Evolutionary conservation across 495 filamentous ascomycete genomes (phyloP), one percentile per base, ranked within the genome.

Genomic region (Thermothielavioides terrestris): DNA sequence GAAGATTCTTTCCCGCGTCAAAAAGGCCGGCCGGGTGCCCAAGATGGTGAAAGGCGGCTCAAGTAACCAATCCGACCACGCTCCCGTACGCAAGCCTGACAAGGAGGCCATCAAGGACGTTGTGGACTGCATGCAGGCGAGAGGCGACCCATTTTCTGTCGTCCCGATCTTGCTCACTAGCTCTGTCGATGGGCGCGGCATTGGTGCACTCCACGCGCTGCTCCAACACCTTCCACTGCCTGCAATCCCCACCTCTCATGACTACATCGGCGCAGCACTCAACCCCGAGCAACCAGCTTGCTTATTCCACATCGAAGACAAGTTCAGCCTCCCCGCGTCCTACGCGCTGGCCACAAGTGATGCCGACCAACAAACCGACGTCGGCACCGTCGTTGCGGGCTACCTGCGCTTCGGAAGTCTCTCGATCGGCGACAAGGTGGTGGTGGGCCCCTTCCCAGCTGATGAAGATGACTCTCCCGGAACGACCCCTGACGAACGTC

Each of bases 131-230:
- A 71, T 81, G 7, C 58, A 65, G 4, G 55, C 67, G 18, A 68
- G 64, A 11, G 63, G 72, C 10, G 76, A 75, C 30, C 63, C 79
- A 36, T 58, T 69, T 17, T 67, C 68, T 3, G 68, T 78, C 35
- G 86, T 97, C 8, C 92, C 94, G 1, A 91, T 98, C 51, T 66
- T 95, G 3, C 75, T 97, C 21, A 89, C 89, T 17, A 95, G 89
- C 55, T 85, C 89, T 9, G 82, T 94, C 4, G 85, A 84, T 60
- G 92, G 91, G 1, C 80, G 79, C 11, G 91, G 91, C 1, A 83
- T 97, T 46, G 78, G 81, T 17, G 74, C 84, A 47, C 60, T 95
- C 10, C 92, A 98, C 64, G 86, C 87, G 23, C 72, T 97, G 6
- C 75, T 98, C 20, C 77, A 80, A 42, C 77, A 76, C 48, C 75